Evolutionary conservation across 257 asterid genomes (phyloP).

Genomic region (Nemophila menziesii): DNA sequence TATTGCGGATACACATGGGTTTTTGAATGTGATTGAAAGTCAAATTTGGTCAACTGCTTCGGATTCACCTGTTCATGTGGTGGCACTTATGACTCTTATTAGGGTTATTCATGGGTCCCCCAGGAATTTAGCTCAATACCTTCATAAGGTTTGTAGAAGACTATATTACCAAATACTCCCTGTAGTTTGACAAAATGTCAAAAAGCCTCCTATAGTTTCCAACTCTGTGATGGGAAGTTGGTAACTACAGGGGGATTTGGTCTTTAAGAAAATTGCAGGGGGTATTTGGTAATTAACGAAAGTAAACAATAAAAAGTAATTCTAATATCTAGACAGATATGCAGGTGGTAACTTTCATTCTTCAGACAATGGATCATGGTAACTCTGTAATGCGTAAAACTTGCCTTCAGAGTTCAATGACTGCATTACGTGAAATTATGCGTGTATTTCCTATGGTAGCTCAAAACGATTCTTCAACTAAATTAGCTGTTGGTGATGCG

Average conservation of each 20-base stretch:
- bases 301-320: constrained; percentile 12
- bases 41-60: constrained; percentile 99
- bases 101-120: constrained; percentile 87
- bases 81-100: constrained; percentile 70
- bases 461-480: constrained; percentile 51
- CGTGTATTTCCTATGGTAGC: constrained; percentile 89
- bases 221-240: no score
- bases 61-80: constrained; percentile 93
- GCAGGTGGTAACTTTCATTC: constrained; percentile 81
- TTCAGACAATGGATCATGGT: constrained; percentile 95
- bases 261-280: no score
- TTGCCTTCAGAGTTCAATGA: constrained; percentile 67
- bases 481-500: constrained; percentile 97
- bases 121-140: constrained; percentile 69
- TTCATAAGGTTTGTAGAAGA: constrained; percentile 81
- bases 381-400: constrained; percentile 75
- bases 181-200: no score
- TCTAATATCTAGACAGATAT: constrained; percentile 83
- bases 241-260: no score
- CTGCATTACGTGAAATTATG: constrained; percentile 64
- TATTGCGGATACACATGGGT: constrained; percentile 80
- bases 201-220: no score
- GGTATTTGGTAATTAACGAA: background rate
- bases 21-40: constrained; percentile 76
- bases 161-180: no score